phyloP scores from a whole-genome alignment of 768 basidiomycete genomes.

The Leccinum olivaceopallidum region DNA sequence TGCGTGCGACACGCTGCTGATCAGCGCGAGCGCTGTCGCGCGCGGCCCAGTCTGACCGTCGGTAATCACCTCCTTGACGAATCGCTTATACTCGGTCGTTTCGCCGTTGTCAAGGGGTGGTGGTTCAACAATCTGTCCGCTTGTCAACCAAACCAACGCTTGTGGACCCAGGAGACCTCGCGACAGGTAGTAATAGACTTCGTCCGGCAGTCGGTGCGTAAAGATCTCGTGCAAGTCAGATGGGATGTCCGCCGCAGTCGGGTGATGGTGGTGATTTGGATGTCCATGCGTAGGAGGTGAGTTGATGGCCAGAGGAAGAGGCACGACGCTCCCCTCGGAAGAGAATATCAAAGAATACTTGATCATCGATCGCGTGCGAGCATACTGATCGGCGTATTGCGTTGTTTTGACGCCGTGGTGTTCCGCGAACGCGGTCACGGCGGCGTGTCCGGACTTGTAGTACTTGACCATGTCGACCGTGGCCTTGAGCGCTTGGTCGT shows the following conservation, averaged over 20 bases:
- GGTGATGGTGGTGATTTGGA: slow-evolving; percentile 63
- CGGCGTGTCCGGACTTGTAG: slow-evolving; percentile 86
- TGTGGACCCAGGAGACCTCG: slow-evolving; percentile 88
- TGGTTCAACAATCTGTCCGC: slow-evolving; percentile 80
- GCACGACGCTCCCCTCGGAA: slow-evolving; percentile 80
- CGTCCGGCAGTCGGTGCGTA: slow-evolving; percentile 91
- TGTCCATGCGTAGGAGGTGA: slow-evolving; percentile 49
- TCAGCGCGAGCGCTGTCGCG: slow-evolving; percentile 84
- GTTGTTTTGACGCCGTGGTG: slow-evolving; percentile 81
- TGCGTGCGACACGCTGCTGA: slow-evolving; percentile 75
- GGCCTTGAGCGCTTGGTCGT: slow-evolving; percentile 80
- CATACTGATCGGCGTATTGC: slow-evolving; percentile 83
- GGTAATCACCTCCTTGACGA: slow-evolving; percentile 94
- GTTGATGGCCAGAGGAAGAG: slow-evolving; percentile 71
- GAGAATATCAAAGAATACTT: slow-evolving; percentile 89
- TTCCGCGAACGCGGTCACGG: slow-evolving; percentile 74
- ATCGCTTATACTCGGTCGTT: slow-evolving; percentile 91
- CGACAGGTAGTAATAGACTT: slow-evolving; percentile 95
- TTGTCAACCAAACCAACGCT: slow-evolving; percentile 92
- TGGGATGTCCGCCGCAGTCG: slow-evolving; percentile 87
- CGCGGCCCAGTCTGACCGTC: slow-evolving; percentile 94
- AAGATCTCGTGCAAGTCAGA: slow-evolving; percentile 92
- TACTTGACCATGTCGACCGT: slow-evolving; percentile 92
- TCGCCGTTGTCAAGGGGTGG: slow-evolving; percentile 95
- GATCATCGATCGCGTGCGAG: slow-evolving; percentile 87